Percentiles rank a stretch among this genome's conserved stretches.
phyloP scores from a whole-genome alignment of 2,329 filamentous ascomycete species.

The Paramyrothecium sp. region DNA sequence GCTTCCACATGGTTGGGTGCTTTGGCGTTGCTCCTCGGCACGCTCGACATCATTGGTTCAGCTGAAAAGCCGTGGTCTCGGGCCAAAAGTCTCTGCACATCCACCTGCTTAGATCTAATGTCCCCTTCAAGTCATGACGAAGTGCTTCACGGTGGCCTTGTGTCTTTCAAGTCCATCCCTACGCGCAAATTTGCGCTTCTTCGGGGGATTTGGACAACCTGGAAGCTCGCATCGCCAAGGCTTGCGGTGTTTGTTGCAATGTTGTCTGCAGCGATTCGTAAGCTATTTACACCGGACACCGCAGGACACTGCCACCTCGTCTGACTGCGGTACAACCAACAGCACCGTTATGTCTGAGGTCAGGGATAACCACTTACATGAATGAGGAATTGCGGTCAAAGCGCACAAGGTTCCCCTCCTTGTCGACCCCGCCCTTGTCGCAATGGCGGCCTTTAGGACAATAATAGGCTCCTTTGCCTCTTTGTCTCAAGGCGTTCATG shows the following conservation, averaged over 20 bases:
- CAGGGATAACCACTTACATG: constrained; percentile 23
- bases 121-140: constrained; percentile 22
- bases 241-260: constrained; percentile 41
- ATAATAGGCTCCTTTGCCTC: constrained; percentile 36
- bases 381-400: constrained; percentile 43
- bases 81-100: no score
- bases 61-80: no score
- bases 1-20: no score
- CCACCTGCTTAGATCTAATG: neutral
- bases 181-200: constrained; percentile 39
- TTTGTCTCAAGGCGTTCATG: constrained; percentile 36
- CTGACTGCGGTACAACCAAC: neutral
- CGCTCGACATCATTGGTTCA: no score
- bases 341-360: neutral
- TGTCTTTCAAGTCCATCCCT: constrained; percentile 41
- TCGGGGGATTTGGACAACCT: constrained; percentile 38
- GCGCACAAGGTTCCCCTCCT: constrained; percentile 32
- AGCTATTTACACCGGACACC: neutral
- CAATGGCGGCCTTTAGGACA: constrained; percentile 34
- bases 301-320: neutral
- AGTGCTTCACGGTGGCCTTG: constrained; percentile 37
- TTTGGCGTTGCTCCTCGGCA: no score
- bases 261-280: constrained; percentile 28
- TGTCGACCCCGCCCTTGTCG: constrained; percentile 39
- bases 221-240: constrained; percentile 37